These are phyloP conservation scores for Escallonia herrerae DNA, from an alignment of 129 eudicot species.

Conservation along the genomic window DNA sequence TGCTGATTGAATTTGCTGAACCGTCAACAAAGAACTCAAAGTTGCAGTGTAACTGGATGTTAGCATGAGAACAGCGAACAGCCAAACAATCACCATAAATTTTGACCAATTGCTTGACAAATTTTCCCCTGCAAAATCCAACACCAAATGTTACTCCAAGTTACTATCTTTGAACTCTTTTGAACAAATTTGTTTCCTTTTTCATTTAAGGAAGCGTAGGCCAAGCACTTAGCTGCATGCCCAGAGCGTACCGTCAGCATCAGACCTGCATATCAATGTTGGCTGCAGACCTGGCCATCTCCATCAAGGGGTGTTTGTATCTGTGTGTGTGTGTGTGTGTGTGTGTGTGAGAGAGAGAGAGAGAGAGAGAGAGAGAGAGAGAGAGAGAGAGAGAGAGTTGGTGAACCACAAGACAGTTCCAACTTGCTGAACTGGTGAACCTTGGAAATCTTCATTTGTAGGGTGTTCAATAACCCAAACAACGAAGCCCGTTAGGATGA, in stretches of 20 bases:
- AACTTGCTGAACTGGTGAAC: constrained; percentile 22
- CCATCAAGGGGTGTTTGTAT: too few species aligned
- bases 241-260: too few species aligned
- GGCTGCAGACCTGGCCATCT: too few species aligned
- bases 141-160: background rate
- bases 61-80: constrained; percentile 30
- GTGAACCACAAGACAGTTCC: constrained; percentile 36
- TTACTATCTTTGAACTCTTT: too few species aligned
- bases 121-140: constrained; percentile 12
- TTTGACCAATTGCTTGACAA: constrained; percentile 27
- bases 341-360: too few species aligned
- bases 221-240: too few species aligned
- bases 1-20: constrained; percentile 25
- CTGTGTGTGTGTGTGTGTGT: too few species aligned
- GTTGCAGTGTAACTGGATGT: constrained; percentile 44
- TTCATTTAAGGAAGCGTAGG: too few species aligned
- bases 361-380: background rate
- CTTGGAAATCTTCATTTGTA: constrained; percentile 24
- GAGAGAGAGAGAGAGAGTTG: constrained; percentile 4
- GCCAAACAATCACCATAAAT: constrained; percentile 32
- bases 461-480: constrained; percentile 37
- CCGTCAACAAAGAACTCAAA: constrained; percentile 35
- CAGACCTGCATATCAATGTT: too few species aligned
- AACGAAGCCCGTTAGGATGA: constrained; percentile 21
- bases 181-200: too few species aligned